phyloP scores from a whole-genome alignment of 2,329 filamentous ascomycete genomes.

The Colletotrichum brevisporum region DNA sequence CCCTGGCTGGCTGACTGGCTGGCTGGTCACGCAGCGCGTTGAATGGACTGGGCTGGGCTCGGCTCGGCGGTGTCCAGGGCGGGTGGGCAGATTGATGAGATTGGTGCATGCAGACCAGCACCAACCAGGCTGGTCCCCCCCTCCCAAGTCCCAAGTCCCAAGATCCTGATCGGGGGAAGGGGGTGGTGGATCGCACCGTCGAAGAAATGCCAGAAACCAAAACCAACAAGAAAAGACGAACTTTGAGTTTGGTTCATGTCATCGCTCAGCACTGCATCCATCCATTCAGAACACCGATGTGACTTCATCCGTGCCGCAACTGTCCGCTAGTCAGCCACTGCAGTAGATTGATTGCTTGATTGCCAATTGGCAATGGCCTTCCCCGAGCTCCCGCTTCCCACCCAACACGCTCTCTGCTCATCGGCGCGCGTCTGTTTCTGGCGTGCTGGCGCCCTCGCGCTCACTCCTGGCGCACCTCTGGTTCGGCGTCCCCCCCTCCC shows the following conservation, averaged over 20 bases:
- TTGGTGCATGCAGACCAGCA: constrained; percentile 27
- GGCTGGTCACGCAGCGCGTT: neutral
- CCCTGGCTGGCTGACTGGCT: constrained; percentile 9
- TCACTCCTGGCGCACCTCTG: constrained; percentile 4
- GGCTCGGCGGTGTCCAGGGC: constrained; percentile 29
- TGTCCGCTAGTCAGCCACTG: constrained; percentile 31
- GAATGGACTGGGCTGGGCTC: constrained; percentile 14
- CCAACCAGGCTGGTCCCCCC: constrained; percentile 20
- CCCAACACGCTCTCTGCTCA: neutral
- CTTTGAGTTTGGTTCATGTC: constrained; percentile 41
- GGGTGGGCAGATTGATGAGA: constrained; percentile 22
- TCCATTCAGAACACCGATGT: constrained; percentile 31
- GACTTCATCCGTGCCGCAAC: constrained; percentile 39
- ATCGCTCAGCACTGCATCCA: constrained; percentile 36
- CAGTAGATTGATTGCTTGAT: neutral
- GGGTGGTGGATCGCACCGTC: constrained; percentile 36
- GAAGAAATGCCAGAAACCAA: constrained; percentile 40
- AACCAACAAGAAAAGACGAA: constrained; percentile 41
- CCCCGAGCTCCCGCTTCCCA: constrained; percentile 21
- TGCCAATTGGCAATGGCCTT: neutral
- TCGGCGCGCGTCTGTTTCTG: constrained; percentile 19
- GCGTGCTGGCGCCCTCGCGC: constrained; percentile 7
- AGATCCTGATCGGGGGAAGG: constrained; percentile 38
- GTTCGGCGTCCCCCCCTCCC: constrained; percentile 13
- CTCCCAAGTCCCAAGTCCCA: constrained; percentile 11